A percentile compares a stretch with the other conserved stretches of the same genome.
Conservation (phyloP, 2,329 filamentous ascomycete genomes). For the Botrytis porri region DNA sequence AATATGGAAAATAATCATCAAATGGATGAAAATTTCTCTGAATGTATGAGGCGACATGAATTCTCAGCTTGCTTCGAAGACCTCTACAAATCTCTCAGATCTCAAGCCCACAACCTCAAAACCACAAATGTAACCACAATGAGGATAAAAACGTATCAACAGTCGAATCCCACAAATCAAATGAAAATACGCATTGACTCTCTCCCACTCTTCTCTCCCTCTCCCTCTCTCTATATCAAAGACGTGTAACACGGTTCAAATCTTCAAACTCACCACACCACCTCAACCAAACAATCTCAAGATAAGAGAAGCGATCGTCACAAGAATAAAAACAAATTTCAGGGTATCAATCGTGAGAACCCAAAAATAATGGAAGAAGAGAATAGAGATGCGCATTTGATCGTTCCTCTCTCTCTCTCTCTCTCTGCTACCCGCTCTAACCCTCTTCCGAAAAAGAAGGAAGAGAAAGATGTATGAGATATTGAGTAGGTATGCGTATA, state of each 20-base stretch:
- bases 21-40: neutral
- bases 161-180: neutral
- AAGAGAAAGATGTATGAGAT: neutral
- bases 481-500: neutral
- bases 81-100: neutral
- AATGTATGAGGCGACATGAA: neutral
- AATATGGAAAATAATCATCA: neutral
- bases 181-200: neutral
- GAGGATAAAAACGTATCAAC: neutral
- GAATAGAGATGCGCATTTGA: neutral
- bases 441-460: fast-evolving
- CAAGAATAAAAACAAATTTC: neutral
- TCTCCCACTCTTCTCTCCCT: neutral
- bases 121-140: neutral
- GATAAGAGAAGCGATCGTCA: neutral
- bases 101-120: neutral
- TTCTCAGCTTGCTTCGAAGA: neutral
- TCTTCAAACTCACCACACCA: neutral
- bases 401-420: neutral
- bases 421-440: neutral
- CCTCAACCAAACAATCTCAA: neutral
- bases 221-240: neutral
- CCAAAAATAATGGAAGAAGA: neutral
- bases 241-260: fast-evolving
- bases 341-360: neutral